Conservation (phyloP, 1,139 yeast species). For the Yamadazyma friedrichii region DNA sequence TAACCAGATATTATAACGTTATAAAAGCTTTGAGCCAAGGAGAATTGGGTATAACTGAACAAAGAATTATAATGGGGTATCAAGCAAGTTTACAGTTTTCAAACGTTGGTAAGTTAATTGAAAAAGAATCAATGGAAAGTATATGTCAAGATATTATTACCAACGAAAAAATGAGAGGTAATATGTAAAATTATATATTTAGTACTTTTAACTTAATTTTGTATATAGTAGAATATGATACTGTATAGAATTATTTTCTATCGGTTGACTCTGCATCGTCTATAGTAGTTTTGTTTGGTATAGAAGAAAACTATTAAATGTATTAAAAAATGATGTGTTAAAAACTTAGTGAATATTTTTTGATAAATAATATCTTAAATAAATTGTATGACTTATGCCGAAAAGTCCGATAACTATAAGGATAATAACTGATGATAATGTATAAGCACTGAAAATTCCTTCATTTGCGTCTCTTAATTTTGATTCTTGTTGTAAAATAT, state of each 20-base stretch:
- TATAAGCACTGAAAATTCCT: constrained; percentile 34
- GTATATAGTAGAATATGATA: too few relatives aligned
- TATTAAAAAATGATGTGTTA: background rate
- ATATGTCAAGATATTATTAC: constrained; percentile 76
- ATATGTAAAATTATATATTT: constrained; percentile 4
- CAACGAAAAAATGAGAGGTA: constrained; percentile 73
- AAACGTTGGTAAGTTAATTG: constrained; percentile 71
- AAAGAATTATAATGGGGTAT: constrained; percentile 75
- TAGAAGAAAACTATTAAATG: background rate
- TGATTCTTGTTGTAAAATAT: constrained; percentile 34
- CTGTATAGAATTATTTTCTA: too few relatives aligned
- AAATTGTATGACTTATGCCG: constrained; percentile 32
- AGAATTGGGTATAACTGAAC: constrained; percentile 84
- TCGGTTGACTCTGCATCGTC: too few relatives aligned
- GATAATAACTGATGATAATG: constrained; percentile 26
- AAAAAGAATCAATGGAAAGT: constrained; percentile 69
- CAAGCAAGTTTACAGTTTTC: constrained; percentile 85
- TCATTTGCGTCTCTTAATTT: constrained; percentile 42
- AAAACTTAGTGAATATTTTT: constrained; percentile 2
- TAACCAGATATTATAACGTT: constrained; percentile 83
- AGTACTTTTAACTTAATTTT: background rate
- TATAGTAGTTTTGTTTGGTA: too few relatives aligned
- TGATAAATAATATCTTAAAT: constrained; percentile 26
- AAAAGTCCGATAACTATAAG: constrained; percentile 26
- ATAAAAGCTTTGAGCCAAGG: constrained; percentile 75